phyloP scores from a whole-genome alignment of 108 stramenopile genomes.

The Cyclotella kingstonii region DNA sequence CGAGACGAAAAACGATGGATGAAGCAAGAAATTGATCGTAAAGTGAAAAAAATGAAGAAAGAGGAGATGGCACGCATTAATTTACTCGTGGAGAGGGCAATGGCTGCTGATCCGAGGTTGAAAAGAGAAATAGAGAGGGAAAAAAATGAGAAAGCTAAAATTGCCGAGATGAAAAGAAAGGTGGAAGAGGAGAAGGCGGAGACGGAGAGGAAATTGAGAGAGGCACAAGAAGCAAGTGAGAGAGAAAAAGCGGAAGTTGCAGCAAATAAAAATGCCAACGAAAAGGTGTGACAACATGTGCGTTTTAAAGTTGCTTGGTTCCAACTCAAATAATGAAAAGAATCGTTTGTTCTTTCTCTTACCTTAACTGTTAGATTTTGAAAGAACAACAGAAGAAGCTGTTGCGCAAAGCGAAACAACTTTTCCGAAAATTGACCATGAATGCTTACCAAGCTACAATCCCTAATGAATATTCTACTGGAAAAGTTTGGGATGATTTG shows the following conservation, averaged over 20 bases:
- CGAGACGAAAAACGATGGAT: conserved; percentile 98
- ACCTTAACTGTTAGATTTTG: conserved; percentile 28
- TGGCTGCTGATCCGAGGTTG: conserved; percentile 92
- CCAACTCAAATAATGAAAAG: neutral
- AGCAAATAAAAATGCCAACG: conserved; percentile 46
- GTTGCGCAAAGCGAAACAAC: conserved; percentile 74
- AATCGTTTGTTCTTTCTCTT: neutral
- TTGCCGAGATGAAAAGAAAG: conserved; percentile 43
- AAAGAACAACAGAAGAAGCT: conserved; percentile 83
- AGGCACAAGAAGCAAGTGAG: conserved; percentile 37
- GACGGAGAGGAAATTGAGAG: conserved; percentile 47
- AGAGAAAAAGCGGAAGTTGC: conserved; percentile 40
- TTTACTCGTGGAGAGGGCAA: conserved; percentile 90
- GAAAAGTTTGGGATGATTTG: conserved; percentile 48
- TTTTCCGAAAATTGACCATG: conserved; percentile 49
- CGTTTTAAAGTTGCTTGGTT: no score
- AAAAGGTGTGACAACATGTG: conserved; percentile 34
- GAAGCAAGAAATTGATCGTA: conserved; percentile 94
- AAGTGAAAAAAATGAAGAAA: conserved; percentile 89
- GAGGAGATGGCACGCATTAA: conserved; percentile 91
- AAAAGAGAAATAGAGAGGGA: conserved; percentile 57
- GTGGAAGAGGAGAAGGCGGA: conserved; percentile 52
- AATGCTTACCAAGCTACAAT: conserved; percentile 48
- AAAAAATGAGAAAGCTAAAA: conserved; percentile 54
- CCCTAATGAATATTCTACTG: conserved; percentile 44